phyloP scores from a whole-genome alignment of 768 basidiomycete genomes.

The Lentinula edodes region DNA sequence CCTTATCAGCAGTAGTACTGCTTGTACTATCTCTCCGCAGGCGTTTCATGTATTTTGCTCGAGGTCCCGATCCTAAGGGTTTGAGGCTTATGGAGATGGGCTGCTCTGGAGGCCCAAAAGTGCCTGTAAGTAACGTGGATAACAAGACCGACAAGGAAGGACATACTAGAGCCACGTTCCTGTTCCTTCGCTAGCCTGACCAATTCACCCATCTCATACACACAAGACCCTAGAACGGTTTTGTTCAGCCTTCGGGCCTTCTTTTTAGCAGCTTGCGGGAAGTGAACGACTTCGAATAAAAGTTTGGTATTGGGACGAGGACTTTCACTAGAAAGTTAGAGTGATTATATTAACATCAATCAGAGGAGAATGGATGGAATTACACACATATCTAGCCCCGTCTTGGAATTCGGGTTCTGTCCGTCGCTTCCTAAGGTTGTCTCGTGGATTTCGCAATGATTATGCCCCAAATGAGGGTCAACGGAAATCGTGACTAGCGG shows the following conservation, averaged over 20 bases:
- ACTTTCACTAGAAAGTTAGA: constrained; percentile 33
- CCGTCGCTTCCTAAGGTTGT: constrained; percentile 60
- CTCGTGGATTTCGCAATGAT: constrained; percentile 25
- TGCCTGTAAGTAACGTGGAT: neutral
- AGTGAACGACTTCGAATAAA: constrained; percentile 47
- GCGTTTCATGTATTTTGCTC: neutral
- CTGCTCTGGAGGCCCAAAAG: neutral
- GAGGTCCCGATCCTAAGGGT: neutral
- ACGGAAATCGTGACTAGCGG: constrained; percentile 58
- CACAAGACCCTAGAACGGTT: neutral
- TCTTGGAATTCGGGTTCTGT: constrained; percentile 62
- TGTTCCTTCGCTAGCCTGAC: neutral
- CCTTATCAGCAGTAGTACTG: neutral
- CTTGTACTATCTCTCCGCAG: neutral
- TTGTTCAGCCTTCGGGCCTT: constrained; percentile 40
- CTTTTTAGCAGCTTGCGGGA: constrained; percentile 49
- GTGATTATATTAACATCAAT: neutral
- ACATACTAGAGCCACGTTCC: neutral
- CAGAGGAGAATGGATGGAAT: neutral
- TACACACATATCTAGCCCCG: constrained; percentile 49
- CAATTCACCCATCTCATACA: constrained; percentile 2
- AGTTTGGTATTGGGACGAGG: constrained; percentile 36
- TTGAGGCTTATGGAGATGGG: neutral
- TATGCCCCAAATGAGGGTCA: constrained; percentile 41
- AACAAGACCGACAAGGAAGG: neutral